Conservation (phyloP, 805 yeast genomes). For the Cyberlindnera saturnus region DNA sequence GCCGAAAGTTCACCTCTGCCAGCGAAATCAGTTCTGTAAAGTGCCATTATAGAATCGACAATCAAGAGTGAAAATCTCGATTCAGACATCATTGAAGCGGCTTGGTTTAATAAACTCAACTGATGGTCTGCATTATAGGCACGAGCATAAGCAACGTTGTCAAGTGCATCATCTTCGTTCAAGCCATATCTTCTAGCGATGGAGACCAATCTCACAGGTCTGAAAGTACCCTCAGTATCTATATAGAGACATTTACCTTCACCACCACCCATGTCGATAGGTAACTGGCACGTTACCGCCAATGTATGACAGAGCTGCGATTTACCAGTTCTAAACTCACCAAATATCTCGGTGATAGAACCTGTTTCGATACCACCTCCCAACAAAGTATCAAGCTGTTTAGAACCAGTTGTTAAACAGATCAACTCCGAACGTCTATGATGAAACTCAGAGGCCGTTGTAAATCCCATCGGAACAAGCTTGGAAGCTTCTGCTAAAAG, state of each 20-base stretch:
- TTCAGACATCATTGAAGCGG: constrained; percentile 95
- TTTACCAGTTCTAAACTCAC: constrained; percentile 97
- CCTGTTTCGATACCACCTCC: constrained; percentile 99
- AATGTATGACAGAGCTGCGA: constrained; percentile 95
- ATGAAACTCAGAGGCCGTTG: constrained; percentile 94
- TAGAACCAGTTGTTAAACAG: constrained; percentile 92
- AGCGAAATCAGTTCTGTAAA: constrained; percentile 88
- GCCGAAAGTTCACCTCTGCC: constrained; percentile 97
- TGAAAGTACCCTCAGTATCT: constrained; percentile 95
- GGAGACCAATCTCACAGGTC: constrained; percentile 84
- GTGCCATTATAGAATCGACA: constrained; percentile 97
- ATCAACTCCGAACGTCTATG: constrained; percentile 84
- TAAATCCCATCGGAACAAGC: constrained; percentile 91
- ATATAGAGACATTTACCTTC: constrained; percentile 96
- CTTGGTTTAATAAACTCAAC: constrained; percentile 74
- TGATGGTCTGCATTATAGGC: constrained; percentile 98
- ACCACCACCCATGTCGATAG: constrained; percentile 96
- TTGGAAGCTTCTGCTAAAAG: constrained; percentile 77
- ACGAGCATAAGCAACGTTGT: constrained; percentile 95
- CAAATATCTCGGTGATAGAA: constrained; percentile 91
- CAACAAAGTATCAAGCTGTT: constrained; percentile 82
- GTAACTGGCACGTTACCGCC: constrained; percentile 94
- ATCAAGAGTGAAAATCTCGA: constrained; percentile 83
- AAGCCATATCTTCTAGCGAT: constrained; percentile 90
- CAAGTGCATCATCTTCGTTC: constrained; percentile 89